Evolutionary conservation across 148 eudicot species (phyloP), one percentile per base, ranked within the genome.

Genomic region (Arctostaphylos glauca): DNA sequence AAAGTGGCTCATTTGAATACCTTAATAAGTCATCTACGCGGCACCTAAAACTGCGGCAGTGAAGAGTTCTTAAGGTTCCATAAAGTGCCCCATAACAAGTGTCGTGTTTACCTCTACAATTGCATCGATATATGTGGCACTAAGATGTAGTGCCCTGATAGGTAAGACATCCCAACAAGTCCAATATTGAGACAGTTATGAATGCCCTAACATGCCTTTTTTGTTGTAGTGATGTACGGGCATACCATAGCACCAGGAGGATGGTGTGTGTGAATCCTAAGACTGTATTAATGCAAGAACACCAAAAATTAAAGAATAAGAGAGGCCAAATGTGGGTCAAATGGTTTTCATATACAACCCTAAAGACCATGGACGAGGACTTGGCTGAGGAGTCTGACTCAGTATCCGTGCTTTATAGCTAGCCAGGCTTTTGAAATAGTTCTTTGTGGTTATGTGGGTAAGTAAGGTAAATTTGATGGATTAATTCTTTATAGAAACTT

Each of bases 321-420:
- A 89, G 87, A 84, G 97, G 94, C 50, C 84, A 82, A 53, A 94
- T 92, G 98, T 96, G 99, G 99, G 82, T 94, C 23, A 93, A 94
- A 76, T 96, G 96, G 93, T 93, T 96, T 78, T 87, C 90, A 23
- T 83, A 79, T 60, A 85, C 74, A 71, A 88, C 91, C 49, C 87
- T 96, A 13, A 96, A 94, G 89, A 86, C 81, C 93, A 94, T 96
- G 94, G 99, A 96, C n/a, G 97, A 94, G 86, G 99, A 96, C 76
- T 82, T 96, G 75, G 99, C 98, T 0, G 98, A 96, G 86, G 95
- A 90, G 85, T 90, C 86, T 0, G 98, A 96, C 83, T 81, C 94
- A 0, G 93, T 82, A 41, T 87, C 88, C 1, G 55, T 13, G 48
- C 74, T 56, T 0, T 1, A 31, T 31, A 31, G 38, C 46, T 78